A percentile compares a stretch with the other conserved stretches of the same genome.
phyloP scores from a whole-genome alignment of 768 basidiomycete genomes.

The Phlegmacium glaucopus region DNA sequence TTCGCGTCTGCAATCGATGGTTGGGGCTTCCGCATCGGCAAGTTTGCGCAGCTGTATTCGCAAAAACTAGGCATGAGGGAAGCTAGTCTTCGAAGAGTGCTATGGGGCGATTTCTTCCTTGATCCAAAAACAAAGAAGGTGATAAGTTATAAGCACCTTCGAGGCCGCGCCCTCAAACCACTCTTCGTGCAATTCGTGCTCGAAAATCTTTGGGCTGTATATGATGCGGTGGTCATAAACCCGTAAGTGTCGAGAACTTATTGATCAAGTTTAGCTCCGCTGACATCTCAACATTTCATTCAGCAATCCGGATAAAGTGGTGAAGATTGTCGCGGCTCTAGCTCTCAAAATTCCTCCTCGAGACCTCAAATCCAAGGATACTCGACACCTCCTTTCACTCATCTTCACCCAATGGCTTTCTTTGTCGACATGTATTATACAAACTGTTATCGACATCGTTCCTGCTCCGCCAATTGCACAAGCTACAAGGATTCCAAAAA shows the following conservation, averaged over 20 bases:
- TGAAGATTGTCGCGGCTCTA: conserved; percentile 83
- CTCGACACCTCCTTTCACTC: conserved; percentile 74
- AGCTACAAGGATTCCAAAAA: conserved; percentile 78
- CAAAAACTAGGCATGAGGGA: conserved; percentile 90
- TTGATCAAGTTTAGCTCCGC: background rate
- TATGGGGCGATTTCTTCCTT: conserved; percentile 98
- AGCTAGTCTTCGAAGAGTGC: conserved; percentile 73
- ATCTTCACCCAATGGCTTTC: conserved; percentile 97
- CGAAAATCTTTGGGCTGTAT: conserved; percentile 97
- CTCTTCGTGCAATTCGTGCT: conserved; percentile 96
- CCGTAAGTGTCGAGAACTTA: conserved; percentile 48
- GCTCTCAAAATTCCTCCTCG: conserved; percentile 81
- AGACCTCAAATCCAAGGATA: conserved; percentile 90
- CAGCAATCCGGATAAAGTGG: conserved; percentile 86
- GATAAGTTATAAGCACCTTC: conserved; percentile 86
- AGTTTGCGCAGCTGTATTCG: conserved; percentile 92
- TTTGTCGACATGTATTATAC: conserved; percentile 88
- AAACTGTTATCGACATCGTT: conserved; percentile 89
- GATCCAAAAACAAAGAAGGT: conserved; percentile 96
- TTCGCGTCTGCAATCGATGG: conserved; percentile 96
- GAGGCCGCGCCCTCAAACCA: conserved; percentile 84
- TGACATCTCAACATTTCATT: conserved; percentile 11
- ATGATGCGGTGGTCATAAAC: conserved; percentile 84
- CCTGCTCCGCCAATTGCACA: conserved; percentile 86
- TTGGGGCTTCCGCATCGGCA: conserved; percentile 94